These are phyloP conservation scores for Platismatia glauca DNA, from an alignment of 495 filamentous ascomycete species.

Conservation along the genomic window DNA sequence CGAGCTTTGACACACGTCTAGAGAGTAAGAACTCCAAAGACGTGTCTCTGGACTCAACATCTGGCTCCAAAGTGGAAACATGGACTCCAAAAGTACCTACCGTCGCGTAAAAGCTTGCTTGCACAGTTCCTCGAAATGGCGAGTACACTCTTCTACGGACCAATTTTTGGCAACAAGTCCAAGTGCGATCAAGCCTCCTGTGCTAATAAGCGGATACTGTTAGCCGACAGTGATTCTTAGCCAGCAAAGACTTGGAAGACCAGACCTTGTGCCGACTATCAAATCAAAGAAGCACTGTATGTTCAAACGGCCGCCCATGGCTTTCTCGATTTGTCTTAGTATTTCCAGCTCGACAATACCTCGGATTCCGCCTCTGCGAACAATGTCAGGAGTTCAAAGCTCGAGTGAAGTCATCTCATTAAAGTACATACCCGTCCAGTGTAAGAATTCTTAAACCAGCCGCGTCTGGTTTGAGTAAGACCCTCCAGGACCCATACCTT, in stretches of 20 bases:
- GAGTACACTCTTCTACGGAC: constrained; percentile 33
- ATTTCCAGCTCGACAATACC: constrained; percentile 36
- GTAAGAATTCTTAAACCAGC: constrained; percentile 32
- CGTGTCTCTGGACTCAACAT: no score
- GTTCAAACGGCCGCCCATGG: constrained; percentile 22
- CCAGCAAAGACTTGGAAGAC: neutral
- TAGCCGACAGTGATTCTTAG: neutral
- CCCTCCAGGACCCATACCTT: neutral
- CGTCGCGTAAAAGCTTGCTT: constrained; percentile 37
- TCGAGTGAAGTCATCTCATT: neutral
- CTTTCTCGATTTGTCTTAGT: constrained; percentile 27
- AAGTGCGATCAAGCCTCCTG: constrained; percentile 38
- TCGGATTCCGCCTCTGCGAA: constrained; percentile 34
- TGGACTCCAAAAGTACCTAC: no score
- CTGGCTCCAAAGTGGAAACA: no score
- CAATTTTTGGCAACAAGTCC: constrained; percentile 42
- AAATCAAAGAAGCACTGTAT: constrained; percentile 39
- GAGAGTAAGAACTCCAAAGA: no score
- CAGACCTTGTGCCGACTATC: constrained; percentile 38
- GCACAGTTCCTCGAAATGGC: constrained; percentile 36
- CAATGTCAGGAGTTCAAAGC: constrained; percentile 5
- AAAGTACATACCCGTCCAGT: constrained; percentile 33
- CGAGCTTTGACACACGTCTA: no score
- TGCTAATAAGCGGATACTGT: neutral
- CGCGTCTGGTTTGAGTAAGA: constrained; percentile 28